phyloP scores from a whole-genome alignment of 176 grass and related monocot genomes.

The Aegilops umbellulata region DNA sequence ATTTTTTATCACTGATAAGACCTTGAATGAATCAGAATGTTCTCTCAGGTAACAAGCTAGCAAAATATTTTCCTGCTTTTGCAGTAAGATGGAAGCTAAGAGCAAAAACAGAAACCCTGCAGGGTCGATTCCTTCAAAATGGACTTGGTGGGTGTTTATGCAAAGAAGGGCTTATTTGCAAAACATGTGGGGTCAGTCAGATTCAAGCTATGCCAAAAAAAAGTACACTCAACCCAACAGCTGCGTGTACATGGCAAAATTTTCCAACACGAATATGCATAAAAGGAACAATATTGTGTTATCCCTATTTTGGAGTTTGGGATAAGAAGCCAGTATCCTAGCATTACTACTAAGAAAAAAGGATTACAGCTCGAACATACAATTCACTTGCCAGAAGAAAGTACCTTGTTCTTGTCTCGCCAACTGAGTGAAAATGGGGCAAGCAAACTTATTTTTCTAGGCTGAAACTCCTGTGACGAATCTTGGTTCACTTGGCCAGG shows the following conservation, averaged over 20 bases:
- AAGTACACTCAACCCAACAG: neutral
- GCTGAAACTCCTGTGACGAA: slow-evolving; percentile 75
- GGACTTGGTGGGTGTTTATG: neutral
- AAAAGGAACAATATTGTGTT: neutral
- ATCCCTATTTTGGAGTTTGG: neutral
- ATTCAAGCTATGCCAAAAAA: neutral
- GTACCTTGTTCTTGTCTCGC: slow-evolving; percentile 95
- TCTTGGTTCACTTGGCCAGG: slow-evolving; percentile 60
- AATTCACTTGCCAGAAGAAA: slow-evolving; percentile 7
- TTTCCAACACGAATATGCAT: slow-evolving; percentile 19
- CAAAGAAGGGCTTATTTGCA: neutral
- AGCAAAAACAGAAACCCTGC: neutral
- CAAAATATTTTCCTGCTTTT: slow-evolving; percentile 21
- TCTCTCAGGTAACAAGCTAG: slow-evolving; percentile 6
- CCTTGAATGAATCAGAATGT: neutral
- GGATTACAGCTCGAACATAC: neutral
- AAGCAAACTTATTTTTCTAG: slow-evolving; percentile 96
- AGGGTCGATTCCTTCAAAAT: neutral
- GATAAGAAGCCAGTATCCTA: slow-evolving; percentile 17
- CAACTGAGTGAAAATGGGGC: slow-evolving; percentile 77
- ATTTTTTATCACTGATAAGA: neutral
- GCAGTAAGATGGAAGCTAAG: neutral
- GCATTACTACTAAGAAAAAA: slow-evolving; percentile 1
- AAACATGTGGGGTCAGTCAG: neutral
- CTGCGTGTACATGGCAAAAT: neutral